These are phyloP conservation scores for Sideroxylon spinosum DNA, from an alignment of 179 eudicot genomes.

Conservation along the genomic window DNA sequence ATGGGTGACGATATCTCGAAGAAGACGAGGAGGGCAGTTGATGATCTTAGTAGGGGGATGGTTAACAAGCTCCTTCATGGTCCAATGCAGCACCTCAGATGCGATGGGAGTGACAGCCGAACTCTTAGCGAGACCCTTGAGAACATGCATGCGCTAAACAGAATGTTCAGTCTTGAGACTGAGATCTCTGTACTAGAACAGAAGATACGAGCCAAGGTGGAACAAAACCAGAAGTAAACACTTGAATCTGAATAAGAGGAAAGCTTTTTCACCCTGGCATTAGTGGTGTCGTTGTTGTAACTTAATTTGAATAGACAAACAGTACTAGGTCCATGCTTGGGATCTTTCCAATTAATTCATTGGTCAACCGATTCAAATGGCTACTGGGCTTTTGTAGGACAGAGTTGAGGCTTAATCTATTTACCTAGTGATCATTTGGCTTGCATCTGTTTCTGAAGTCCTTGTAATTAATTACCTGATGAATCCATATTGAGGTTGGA, in stretches of 20 bases:
- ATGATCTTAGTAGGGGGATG: conserved; percentile 51
- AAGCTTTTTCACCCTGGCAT: conserved; percentile 9
- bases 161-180: conserved; percentile 57
- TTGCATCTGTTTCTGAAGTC: neutral
- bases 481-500: conserved; percentile 9
- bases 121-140: conserved; percentile 51
- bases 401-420: conserved; percentile 14
- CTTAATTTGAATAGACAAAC: conserved; percentile 18
- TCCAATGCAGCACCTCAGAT: conserved; percentile 57
- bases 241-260: conserved; percentile 29
- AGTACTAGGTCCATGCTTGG: neutral
- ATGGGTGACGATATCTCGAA: conserved; percentile 34
- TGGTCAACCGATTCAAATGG: neutral
- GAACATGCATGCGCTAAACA: conserved; percentile 56
- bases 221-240: conserved; percentile 40
- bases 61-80: conserved; percentile 57
- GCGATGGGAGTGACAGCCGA: conserved; percentile 50
- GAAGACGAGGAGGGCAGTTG: conserved; percentile 39
- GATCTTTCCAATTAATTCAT: conserved; percentile 5
- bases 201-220: conserved; percentile 56
- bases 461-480: conserved; percentile 18
- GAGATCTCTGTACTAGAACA: conserved; percentile 54
- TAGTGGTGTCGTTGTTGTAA: neutral
- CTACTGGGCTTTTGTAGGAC: conserved; percentile 7
- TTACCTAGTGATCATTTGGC: neutral